Conservation (phyloP, 2,329 filamentous ascomycete species). For the Aureobasidium sp. region DNA sequence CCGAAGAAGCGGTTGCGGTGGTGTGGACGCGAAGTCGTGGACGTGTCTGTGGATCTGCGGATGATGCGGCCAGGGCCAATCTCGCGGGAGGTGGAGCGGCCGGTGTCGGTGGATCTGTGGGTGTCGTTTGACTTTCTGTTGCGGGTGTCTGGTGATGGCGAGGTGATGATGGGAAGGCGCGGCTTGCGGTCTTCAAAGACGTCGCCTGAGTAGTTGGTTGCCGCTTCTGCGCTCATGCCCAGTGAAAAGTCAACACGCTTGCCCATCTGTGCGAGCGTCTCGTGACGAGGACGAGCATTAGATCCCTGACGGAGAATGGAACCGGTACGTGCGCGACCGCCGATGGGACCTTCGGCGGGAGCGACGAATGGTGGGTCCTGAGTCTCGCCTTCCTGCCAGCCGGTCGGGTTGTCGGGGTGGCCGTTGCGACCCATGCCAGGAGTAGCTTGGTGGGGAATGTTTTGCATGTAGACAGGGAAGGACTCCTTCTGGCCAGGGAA, state of each 20-base stretch:
- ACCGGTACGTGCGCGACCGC: constrained; percentile 14
- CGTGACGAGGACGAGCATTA: constrained; percentile 20
- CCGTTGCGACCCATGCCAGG: constrained; percentile 34
- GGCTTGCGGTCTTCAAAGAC: constrained; percentile 49
- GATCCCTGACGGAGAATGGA: constrained; percentile 10
- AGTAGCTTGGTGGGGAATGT: constrained; percentile 38
- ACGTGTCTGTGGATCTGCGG: constrained; percentile 22
- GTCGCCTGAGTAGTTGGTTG: constrained; percentile 53
- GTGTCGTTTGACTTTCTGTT: constrained; percentile 18
- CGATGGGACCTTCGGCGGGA: constrained; percentile 19
- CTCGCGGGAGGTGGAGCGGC: constrained; percentile 21
- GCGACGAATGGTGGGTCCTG: constrained; percentile 37
- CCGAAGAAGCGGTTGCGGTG: constrained; percentile 56
- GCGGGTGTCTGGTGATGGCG: constrained; percentile 25
- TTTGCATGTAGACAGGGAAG: constrained; percentile 56
- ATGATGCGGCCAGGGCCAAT: constrained; percentile 20
- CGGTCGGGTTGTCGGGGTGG: constrained; percentile 37
- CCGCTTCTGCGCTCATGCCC: constrained; percentile 52
- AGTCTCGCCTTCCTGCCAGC: constrained; percentile 24
- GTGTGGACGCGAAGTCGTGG: constrained; percentile 32
- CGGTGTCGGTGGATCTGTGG: constrained; percentile 18
- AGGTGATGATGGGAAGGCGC: constrained; percentile 33
- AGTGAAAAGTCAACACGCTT: constrained; percentile 63
- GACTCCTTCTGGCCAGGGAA: constrained; percentile 58
- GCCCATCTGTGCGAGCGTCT: constrained; percentile 49